Evolutionary conservation across 2,329 filamentous ascomycete genomes (phyloP).

Genomic region (Cryoendolithus antarcticus): DNA sequence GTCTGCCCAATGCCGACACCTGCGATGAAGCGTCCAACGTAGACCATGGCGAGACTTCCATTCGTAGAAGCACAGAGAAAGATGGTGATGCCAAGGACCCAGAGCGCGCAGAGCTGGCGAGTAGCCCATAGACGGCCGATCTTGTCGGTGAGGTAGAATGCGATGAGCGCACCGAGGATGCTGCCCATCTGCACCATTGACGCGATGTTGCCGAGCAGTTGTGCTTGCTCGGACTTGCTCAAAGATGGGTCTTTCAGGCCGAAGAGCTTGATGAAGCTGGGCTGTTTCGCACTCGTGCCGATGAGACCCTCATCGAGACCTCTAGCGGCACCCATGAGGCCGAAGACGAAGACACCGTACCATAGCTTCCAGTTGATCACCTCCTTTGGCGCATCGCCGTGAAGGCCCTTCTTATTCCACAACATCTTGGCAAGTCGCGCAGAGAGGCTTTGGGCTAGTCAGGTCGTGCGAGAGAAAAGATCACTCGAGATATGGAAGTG

Average conservation of each 20-base stretch:
- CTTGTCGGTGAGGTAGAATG: conserved; percentile 36
- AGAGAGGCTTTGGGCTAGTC: too few relatives aligned
- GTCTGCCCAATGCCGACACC: conserved; percentile 40
- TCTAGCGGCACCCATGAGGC: conserved; percentile 57
- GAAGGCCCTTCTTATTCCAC: too few relatives aligned
- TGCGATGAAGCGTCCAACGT: conserved; percentile 49
- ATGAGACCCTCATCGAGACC: conserved; percentile 69
- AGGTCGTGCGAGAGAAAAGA: too few relatives aligned
- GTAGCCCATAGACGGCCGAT: conserved; percentile 32
- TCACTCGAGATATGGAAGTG: too few relatives aligned
- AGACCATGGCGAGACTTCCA: conserved; percentile 35
- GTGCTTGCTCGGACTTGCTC: conserved; percentile 41
- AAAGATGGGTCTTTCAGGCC: conserved; percentile 37
- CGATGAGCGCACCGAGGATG: conserved; percentile 55
- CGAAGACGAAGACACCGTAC: conserved; percentile 50
- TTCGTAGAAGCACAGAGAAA: conserved; percentile 24
- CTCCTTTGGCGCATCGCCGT: conserved; percentile 53
- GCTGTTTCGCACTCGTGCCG: conserved; percentile 38
- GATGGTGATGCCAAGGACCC: conserved; percentile 30
- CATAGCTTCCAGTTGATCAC: conserved; percentile 65
- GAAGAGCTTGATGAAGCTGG: conserved; percentile 48
- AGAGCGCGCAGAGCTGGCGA: conserved; percentile 28
- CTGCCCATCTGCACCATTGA: conserved; percentile 71
- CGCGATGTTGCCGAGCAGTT: conserved; percentile 59
- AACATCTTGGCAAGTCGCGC: too few relatives aligned